Base-by-base conservation (phyloP, 257 asterid species). In the Ilex aquifolium region DNA sequence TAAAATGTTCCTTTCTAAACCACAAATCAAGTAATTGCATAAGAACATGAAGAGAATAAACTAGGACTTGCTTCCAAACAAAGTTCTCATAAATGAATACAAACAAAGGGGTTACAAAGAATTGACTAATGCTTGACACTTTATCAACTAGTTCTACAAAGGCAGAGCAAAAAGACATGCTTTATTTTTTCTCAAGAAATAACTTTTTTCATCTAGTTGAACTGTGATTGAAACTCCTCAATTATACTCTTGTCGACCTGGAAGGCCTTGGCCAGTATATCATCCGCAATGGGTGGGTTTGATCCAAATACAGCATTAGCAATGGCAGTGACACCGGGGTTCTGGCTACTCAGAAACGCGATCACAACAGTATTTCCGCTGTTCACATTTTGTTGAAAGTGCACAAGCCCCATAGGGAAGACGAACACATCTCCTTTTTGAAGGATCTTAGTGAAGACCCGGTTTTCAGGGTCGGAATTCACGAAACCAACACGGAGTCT, bases 261-360 rank as follows among this genome's bases (percentile, higher is more conserved):
- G 51, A 80, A 77, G 1, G 83, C 66, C 67, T 77, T 80, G 17
- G 82, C 75, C 9, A 80, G 80, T 56, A 77, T 65, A 68, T 80
- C 79, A 36, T 56, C 49, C 1, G 77, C 70, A 31, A 80, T 68
- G 8, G 52, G 46, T 0, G 77, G 85, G 0, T 77, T 72, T 17
- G 83, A 80, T 12, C 86, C 81, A 13, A 80, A 77, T 7, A 80
- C 81, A 0, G 81, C 42, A 61, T 72, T 77, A 0, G 74, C 81
- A 39, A 77, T 29, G 1, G 73, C 68, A 5, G 69, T 67, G 12
- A 77, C 79, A 10, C 80, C 82, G 5, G 83, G 82, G 56, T 57
- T 80, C 52, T 80, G 81, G 71, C 79, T 77, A 61, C 81, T 77
- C 12, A 77, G 71, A 32, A 66, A 77, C 6, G 76, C 79, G 15